Base-by-base conservation (phyloP, 2,329 filamentous ascomycete genomes). In the Septoria petroselini region DNA sequence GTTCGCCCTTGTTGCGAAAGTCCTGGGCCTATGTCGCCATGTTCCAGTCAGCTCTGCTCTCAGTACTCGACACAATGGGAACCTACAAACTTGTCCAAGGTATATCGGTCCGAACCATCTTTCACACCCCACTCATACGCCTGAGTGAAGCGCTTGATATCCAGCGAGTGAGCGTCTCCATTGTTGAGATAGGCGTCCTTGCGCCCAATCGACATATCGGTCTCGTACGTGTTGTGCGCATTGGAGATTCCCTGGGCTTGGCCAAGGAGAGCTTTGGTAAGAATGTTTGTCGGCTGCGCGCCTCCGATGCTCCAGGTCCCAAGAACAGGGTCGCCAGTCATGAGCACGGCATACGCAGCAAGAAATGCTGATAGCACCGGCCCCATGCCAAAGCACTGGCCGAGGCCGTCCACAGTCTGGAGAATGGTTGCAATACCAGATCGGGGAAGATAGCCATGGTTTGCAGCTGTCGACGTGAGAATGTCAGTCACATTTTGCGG, bases 211-310 rank as follows among this genome's bases (percentile, higher is more conserved):
- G 55, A 58, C 17, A 44, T 58, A 46, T 70, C 67, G 7, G 54
- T 53, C 50, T 69, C 67, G 41, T 68, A 69, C 35, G 63, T 63
- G 54, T 67, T 67, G 56, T 69, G 67, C 7, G 58, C 59, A 40
- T 57, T 57, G 4, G 42, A 31, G 50, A 61, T 52, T 41, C 53
- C 65, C 57, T 52, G 58, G 44, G 41, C 46, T 30, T 34, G 34
- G 25, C 50, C 50, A 3, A 53, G 50, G 7, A 50, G 35, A 12
- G 55, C 46, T 53, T 44, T 41, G 3, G 52, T 41, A 17, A 50
- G 38, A 15, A 41, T 12, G 19, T 45, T 53, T 23, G 17, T 41
- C 38, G 29, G 53, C 23, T 30, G 47, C 7, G 58, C 55, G 7
- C 63, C 63, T 39, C 62, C 63, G 21, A 66, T 66, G 12, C 55